Evolutionary conservation across 148 eudicot genomes (phyloP), one percentile per base, ranked within the genome.

Genomic region (Hydrangea macrophylla): DNA sequence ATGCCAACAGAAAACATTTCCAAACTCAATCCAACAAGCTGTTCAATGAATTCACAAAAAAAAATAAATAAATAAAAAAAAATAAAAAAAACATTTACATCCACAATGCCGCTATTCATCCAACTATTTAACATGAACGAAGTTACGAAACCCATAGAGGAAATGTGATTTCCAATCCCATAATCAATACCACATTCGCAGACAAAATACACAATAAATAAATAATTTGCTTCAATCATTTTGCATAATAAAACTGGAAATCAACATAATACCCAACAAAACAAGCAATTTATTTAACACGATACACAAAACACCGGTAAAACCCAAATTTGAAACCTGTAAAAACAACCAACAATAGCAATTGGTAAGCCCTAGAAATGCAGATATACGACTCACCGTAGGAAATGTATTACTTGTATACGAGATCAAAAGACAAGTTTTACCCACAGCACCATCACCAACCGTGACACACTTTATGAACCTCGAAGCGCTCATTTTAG

Each of bases 361-460:
- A 10, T 9, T 22, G 7, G 25, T 1, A 11, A 15, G n/a, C 42
- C 39, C 17, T 5, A 22, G 57, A 18, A 27, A 32, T 33, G 15
- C 15, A 26, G 30, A 75, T 45, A n/a, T 11, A 48, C 23, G 55
- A 67, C 78, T 67, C 27, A 91, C 97, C 80, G 97, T 88, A 40
- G 97, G 97, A 53, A 92, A 92, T 30, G 97, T 92, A 71, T 86
- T 92, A 88, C 97, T 92, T 84, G 97, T 91, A 85, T 91, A 91
- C 15, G 97, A 91, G 69, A 91, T 91, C 78, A 91, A 79, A 73
- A 91, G 81, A 66, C 97, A 91, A 37, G 97, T 91, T 73, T 91
- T 91, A 28, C 97, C 97, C 7, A 91, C 97, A 54, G 97, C 97
- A 36, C 97, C 97, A 54, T 91, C 97, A 11, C 97, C 97, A 1